These are phyloP conservation scores for Cryptosporidium bovis DNA, from an alignment of 169 alveolate genomes.

Conservation along the genomic window DNA sequence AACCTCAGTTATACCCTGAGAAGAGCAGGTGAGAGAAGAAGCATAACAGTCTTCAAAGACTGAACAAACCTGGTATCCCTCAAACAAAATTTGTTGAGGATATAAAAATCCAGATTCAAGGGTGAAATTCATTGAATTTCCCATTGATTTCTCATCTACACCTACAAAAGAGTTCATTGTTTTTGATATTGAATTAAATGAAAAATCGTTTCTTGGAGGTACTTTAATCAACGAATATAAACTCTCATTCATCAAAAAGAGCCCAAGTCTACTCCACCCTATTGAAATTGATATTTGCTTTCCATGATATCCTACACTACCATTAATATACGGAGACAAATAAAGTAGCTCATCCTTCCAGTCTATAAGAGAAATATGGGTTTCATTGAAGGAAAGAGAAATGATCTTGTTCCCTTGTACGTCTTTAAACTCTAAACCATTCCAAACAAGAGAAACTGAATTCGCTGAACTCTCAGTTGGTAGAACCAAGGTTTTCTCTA, in stretches of 20 bases:
- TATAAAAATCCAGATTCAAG: neutral
- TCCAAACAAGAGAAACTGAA: neutral
- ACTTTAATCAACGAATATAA: slow-evolving; percentile 6
- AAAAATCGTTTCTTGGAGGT: slow-evolving; percentile 55
- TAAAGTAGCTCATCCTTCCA: slow-evolving; percentile 13
- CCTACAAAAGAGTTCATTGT: neutral
- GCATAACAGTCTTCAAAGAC: slow-evolving; percentile 28
- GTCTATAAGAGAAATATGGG: slow-evolving; percentile 34
- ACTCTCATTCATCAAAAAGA: slow-evolving; percentile 17
- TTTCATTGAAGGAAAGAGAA: slow-evolving; percentile 31
- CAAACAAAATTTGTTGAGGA: slow-evolving; percentile 31
- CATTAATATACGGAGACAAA: slow-evolving; percentile 17
- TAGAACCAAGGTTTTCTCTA: neutral
- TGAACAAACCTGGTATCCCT: slow-evolving; percentile 45
- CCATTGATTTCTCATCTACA: neutral
- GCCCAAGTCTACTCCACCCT: slow-evolving; percentile 60
- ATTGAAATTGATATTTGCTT: slow-evolving; percentile 7
- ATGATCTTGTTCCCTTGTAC: neutral
- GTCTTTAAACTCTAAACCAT: neutral
- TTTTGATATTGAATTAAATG: neutral
- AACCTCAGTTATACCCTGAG: slow-evolving; percentile 14
- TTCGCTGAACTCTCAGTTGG: no score
- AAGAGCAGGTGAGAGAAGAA: neutral
- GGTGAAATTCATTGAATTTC: slow-evolving; percentile 1
- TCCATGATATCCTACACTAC: slow-evolving; percentile 3